Percentiles rank a stretch among this genome's conserved stretches.
Evolutionary conservation across 2,329 filamentous ascomycete species (phyloP).

Genomic region (Fusarium chuoi): DNA sequence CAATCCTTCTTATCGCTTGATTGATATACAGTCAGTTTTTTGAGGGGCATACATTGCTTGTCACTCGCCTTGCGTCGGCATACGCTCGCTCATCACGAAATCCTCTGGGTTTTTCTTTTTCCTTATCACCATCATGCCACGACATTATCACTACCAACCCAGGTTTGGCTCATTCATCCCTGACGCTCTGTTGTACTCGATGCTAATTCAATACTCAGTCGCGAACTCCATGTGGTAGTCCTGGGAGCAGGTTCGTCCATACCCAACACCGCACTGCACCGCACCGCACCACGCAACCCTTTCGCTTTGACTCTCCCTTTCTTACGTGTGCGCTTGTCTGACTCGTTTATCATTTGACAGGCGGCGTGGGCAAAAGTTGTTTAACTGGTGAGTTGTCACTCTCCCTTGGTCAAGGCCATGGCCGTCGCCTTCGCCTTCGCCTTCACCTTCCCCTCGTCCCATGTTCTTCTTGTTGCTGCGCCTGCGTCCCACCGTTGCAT

Average conservation of each 20-base stretch:
- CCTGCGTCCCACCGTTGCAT: conserved; percentile 26
- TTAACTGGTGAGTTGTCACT: conserved; percentile 74
- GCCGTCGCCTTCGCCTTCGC: not conserved
- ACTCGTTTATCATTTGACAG: conserved; percentile 56
- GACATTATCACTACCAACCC: conserved; percentile 44
- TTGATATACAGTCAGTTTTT: conserved; percentile 8
- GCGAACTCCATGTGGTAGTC: conserved; percentile 85
- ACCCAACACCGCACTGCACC: conserved; percentile 11
- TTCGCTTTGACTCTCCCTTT: conserved; percentile 9
- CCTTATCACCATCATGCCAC: conserved; percentile 40
- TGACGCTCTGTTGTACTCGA: not conserved
- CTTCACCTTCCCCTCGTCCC: conserved; percentile 12
- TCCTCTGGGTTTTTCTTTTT: not conserved
- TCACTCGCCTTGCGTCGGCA: conserved; percentile 10
- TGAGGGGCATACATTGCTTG: not conserved
- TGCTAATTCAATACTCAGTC: conserved; percentile 56
- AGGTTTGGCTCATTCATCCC: conserved; percentile 32
- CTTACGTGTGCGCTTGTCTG: conserved; percentile 40
- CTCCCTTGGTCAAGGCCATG: not conserved
- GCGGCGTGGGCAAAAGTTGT: conserved; percentile 93
- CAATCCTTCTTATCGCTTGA: conserved; percentile 23
- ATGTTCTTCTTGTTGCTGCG: conserved; percentile 19
- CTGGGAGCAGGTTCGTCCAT: conserved; percentile 75
- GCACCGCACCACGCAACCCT: not conserved
- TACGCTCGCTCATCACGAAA: conserved; percentile 14